Evolutionary conservation across 345 rosid species (phyloP), one percentile per base, ranked within the genome.

Genomic region (Camelina sativa): DNA sequence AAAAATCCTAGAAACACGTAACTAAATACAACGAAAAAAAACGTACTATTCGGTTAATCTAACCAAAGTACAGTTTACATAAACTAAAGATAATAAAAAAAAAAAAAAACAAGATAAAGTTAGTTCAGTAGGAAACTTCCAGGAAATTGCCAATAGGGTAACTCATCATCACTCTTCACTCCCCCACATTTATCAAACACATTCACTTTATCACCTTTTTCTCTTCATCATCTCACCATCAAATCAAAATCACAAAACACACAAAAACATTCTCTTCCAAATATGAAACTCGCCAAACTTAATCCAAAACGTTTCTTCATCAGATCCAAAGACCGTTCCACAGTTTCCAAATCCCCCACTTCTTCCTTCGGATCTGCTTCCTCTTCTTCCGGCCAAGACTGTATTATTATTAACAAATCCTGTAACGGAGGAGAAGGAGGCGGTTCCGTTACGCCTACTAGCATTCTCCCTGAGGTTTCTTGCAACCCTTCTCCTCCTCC

Each of bases 221-320:
- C 8, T 11, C 3, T 32, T 50, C 68, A 53, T 32, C 68, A 56
- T 32, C 67, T 48, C 37, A 84, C 43, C 85, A 50, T 72, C 8
- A 54, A 16, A 56, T 37, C 62, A 1, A 40, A 40, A 20, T 30
- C 44, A n/a, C 3, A 25, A 6, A 5, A 7, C 10, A 48, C 30
- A 28, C 4, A 28, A 3, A 28, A 28, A 28, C 30, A 28, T 28
- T 28, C 30, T 28, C 30, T 28, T 12, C 5, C 2, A 51, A 41
- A 57, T 20, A 88, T 86, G 92, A 84, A 85, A 53, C 52, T 88
- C 54, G 51, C 78, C 48, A 79, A 58, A 15, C 44, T 89, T 30
- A 89, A 91, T 69, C 92, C 98, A 30, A 87, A 85, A 43, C 87
- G 82, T 62, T 58, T 92, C 2, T 90, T 92, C 63, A 52, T 89